Conservation (phyloP, 371 early-diverging fungal genomes). For the Rhizopus arrhizus region DNA sequence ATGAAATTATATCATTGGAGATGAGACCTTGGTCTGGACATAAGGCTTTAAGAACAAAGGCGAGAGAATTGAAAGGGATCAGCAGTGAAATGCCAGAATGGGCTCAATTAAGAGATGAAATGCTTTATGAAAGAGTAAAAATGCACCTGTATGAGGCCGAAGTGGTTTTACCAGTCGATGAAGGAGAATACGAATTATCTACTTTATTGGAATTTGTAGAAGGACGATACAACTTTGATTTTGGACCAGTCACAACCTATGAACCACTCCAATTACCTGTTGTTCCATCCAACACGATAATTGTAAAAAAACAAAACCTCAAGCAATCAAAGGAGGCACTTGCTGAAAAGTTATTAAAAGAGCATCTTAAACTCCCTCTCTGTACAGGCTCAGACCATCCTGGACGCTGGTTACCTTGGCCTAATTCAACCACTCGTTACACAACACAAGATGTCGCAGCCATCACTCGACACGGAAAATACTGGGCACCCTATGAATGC, state of each 20-base stretch:
- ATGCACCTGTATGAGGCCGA: conserved; percentile 55
- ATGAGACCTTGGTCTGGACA: conserved; percentile 44
- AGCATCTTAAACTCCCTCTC: conserved; percentile 48
- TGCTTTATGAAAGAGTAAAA: conserved; percentile 27
- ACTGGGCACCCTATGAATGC: conserved; percentile 57
- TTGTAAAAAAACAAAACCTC: conserved; percentile 18
- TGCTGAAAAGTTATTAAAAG: conserved; percentile 10
- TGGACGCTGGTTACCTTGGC: conserved; percentile 53
- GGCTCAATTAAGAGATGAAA: conserved; percentile 19
- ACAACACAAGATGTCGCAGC: background rate
- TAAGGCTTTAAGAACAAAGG: conserved; percentile 18
- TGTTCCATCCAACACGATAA: conserved; percentile 47
- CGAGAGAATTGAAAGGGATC: conserved; percentile 10
- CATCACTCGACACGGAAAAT: conserved; percentile 20
- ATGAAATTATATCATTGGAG: conserved; percentile 23
- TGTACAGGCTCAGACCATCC: conserved; percentile 41
- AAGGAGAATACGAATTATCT: conserved; percentile 35
- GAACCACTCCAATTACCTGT: conserved; percentile 33
- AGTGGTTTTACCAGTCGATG: conserved; percentile 33
- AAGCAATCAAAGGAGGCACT: background rate
- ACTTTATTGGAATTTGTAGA: conserved; percentile 48
- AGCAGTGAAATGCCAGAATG: conserved; percentile 30
- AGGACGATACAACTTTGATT: conserved; percentile 54
- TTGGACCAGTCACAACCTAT: conserved; percentile 45
- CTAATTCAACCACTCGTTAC: background rate